A percentile compares a stretch with the other conserved stretches of the same genome.
Conservation (phyloP, 2,329 filamentous ascomycete species). For the Hymenoscyphus albidus region DNA sequence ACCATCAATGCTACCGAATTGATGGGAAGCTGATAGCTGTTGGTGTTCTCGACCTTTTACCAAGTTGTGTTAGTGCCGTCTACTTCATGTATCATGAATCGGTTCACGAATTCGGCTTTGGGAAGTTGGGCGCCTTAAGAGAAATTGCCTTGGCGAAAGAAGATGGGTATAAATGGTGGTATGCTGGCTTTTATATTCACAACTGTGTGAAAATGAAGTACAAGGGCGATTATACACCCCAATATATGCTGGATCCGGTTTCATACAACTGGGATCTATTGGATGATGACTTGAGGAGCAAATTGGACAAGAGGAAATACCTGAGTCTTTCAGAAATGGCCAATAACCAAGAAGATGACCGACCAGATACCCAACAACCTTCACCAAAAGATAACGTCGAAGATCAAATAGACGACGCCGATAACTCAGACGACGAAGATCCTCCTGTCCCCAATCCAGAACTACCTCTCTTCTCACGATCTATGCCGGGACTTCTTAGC, state of each 20-base stretch:
- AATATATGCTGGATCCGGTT: constrained; percentile 69
- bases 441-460: constrained; percentile 21
- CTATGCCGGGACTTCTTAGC: constrained; percentile 64
- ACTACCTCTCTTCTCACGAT: constrained; percentile 53
- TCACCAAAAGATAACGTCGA: background rate
- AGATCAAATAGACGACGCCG: background rate
- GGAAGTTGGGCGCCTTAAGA: constrained; percentile 70
- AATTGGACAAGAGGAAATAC: constrained; percentile 32
- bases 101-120: constrained; percentile 64
- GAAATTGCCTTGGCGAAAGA: constrained; percentile 70
- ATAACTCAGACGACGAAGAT: constrained; percentile 15
- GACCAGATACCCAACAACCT: background rate
- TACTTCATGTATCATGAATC: constrained; percentile 81
- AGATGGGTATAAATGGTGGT: constrained; percentile 72
- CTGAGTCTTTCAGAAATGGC: constrained; percentile 19
- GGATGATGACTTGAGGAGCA: constrained; percentile 49
- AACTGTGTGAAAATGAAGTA: constrained; percentile 79
- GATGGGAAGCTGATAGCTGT: constrained; percentile 73
- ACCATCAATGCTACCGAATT: constrained; percentile 76
- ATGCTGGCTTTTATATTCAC: constrained; percentile 79
- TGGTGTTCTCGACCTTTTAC: constrained; percentile 72
- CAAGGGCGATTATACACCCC: constrained; percentile 74
- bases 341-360: background rate
- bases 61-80: constrained; percentile 73
- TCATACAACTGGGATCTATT: constrained; percentile 59